Evolutionary conservation across 495 filamentous ascomycete species (phyloP), one percentile per base, ranked within the genome.

Genomic region (Aspergillus coremiiformis): DNA sequence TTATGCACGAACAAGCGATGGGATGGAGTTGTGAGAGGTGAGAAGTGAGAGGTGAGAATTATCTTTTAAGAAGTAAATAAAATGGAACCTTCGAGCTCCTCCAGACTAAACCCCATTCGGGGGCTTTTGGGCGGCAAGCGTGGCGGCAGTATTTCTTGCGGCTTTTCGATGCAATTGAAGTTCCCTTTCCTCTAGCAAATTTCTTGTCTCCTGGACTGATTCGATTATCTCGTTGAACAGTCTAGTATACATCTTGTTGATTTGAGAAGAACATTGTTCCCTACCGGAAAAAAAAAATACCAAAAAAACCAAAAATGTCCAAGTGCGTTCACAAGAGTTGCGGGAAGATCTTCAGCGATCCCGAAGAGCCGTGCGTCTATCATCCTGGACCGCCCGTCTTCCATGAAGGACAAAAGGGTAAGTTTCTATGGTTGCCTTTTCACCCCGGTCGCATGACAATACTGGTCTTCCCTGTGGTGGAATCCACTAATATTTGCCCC

Each of bases 401-500:
- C 68, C 93, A 99, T 67, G 93, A 99, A 75, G 93, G 93, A 37
- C 92, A 97, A 71, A 98, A 98, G 84, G 93, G 93, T 96, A 75
- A 63, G 76, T 68, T 55, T 11, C 17, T 35, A 47, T 17, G n/a
- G 19, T 41, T 4, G 44, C 37, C 6, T 17, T 17, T 35, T 32
- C n/a, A 12, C 24, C 17, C n/a, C 32, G 9, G 15, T 17, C 10
- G 24, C 22, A 20, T 30, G 24, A 32, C 24, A 30, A 6, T 15
- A 46, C 44, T 30, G 32, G 27, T 35, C 21, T 39, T 47, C 14
- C 9, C 33, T 35, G 33, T 23, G 14, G 24, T 23, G 44, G 37
- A 32, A 57, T 52, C 51, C 44, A 47, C 45, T 5, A 30, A 26
- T 43, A 26, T 54, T 49, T 47, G 44, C 54, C 42, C 57, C 41